Percentiles rank a stretch among this genome's conserved stretches.
Evolutionary conservation across 768 basidiomycete species (phyloP).

Genomic region (Lentinus tigrinus): DNA sequence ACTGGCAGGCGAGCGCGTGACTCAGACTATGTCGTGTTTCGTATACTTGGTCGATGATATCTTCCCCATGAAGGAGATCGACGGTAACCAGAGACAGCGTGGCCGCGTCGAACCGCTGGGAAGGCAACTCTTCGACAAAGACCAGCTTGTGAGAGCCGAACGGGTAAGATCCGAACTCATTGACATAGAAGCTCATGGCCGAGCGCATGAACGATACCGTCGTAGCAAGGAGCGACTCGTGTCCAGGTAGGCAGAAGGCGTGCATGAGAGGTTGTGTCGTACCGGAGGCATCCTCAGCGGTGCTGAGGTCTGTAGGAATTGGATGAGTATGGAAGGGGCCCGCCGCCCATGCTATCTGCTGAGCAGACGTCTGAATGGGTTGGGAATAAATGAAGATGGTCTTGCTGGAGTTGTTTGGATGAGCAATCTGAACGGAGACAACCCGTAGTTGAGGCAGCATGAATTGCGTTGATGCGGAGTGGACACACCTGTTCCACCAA

Average conservation of each 20-base stretch:
- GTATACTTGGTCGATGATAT: constrained; percentile 89
- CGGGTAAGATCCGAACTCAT: constrained; percentile 94
- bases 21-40: constrained; percentile 85
- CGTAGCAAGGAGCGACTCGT: constrained; percentile 65
- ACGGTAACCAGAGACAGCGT: constrained; percentile 76
- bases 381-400: constrained; percentile 93
- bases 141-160: constrained; percentile 93
- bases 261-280: constrained; percentile 76
- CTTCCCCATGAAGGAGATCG: constrained; percentile 83
- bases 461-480: neutral
- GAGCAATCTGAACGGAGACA: constrained; percentile 61
- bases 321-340: constrained; percentile 87
- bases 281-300: constrained; percentile 60
- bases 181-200: constrained; percentile 90
- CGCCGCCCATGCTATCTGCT: constrained; percentile 94
- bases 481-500: constrained; percentile 82
- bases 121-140: constrained; percentile 87
- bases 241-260: constrained; percentile 90
- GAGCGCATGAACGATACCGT: constrained; percentile 78
- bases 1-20: constrained; percentile 91
- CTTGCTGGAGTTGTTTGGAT: constrained; percentile 91
- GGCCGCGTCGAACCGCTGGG: constrained; percentile 81
- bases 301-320: constrained; percentile 59
- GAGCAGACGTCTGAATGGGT: constrained; percentile 84
- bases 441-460: neutral